phyloP scores from a whole-genome alignment of 2,329 filamentous ascomycete species.

The Penicillium verrucosum region DNA sequence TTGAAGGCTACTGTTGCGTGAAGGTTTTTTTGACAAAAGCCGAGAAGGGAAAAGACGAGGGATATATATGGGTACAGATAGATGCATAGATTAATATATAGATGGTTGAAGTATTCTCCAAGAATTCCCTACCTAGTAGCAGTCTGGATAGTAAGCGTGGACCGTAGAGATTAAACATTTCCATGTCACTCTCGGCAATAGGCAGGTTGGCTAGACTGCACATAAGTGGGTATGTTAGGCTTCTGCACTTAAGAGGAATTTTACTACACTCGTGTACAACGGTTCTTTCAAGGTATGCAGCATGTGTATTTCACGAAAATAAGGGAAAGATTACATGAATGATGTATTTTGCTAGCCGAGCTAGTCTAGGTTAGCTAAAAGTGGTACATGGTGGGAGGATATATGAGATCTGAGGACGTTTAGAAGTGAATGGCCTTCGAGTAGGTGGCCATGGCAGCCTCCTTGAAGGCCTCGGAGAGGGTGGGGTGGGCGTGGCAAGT shows the following conservation, averaged over 20 bases:
- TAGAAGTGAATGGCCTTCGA: slow-evolving; percentile 95
- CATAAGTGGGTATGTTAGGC: no score
- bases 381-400: slow-evolving; percentile 25
- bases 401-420: slow-evolving; percentile 22
- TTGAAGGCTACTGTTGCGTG: slow-evolving; percentile 9
- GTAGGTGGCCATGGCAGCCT: slow-evolving; percentile 97
- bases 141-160: no score
- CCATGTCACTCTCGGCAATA: no score
- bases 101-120: not conserved
- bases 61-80: not conserved
- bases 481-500: slow-evolving; percentile 97
- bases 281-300: not conserved
- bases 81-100: no score
- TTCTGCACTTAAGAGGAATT: not conserved
- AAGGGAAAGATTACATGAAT: slow-evolving; percentile 33
- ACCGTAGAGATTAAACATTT: no score
- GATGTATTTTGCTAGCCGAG: slow-evolving; percentile 36
- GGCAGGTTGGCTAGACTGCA: no score
- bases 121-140: not conserved
- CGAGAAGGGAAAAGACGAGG: not conserved
- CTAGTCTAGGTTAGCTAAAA: slow-evolving; percentile 34
- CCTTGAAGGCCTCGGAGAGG: slow-evolving; percentile 96
- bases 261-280: not conserved
- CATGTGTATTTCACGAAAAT: slow-evolving; percentile 13
- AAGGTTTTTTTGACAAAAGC: not conserved